Base-by-base conservation (phyloP, 2,329 filamentous ascomycete species). In the Macrophomina pseudophaseolina region DNA sequence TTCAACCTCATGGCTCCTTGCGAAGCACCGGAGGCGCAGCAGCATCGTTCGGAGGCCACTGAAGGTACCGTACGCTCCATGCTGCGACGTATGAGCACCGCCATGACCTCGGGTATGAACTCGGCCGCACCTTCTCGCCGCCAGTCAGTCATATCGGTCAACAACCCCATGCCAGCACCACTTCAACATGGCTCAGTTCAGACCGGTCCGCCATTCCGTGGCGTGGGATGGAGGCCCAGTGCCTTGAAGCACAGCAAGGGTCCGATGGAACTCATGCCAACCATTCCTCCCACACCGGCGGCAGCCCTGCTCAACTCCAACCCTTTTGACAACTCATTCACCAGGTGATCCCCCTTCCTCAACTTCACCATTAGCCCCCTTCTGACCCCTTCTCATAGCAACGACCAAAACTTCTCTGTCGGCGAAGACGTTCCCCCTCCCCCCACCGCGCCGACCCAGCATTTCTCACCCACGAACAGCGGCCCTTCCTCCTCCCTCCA, bases 1-100 rank as follows among this genome's bases (percentile, higher is more conserved):
- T 82, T 82, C 73, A 80, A 76, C 67, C 78, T 83, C 66, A 81
- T 83, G 77, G 32, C 65, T 3, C 59, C 64, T 23, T 73, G 71
- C 62, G 70, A 75, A 46, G 72, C 74, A 4, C 74, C 66, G 1
- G 51, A 56, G 5, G 56, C 48, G n/a, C 53, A 58, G 8, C 64
- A 66, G 46, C 64, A 66, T 32, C 51, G 59, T 11, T 58, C 58
- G 23, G 66, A 67, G 42, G 59, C 62, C 14, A 64, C 60, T 14
- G 59, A 67, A 35, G 52, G 59, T 4, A 67, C 66, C n/a, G 60
- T 67, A 16, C 58, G 59, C 48, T 58, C 51, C 9, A 67, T 67
- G 66, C 46, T 67, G 14, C 59, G 66, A n/a, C 51, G 66, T 14
- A 67, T 67, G 66, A 67, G 66, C 16, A 64, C 66, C 1, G 66